phyloP scores from a whole-genome alignment of 176 grass and related monocot genomes.

The maize (Zea mays) region Zm-B73-REFERENCE-NAM-5.0 NC_050105.1:145201001-145201500 shows the following conservation, averaged over 20 bases:
- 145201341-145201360: slow-evolving; percentile 10
- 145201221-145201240: no score
- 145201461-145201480: background rate
- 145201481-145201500: background rate
- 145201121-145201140: slow-evolving; percentile 49
- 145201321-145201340: slow-evolving; percentile 22
- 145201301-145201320: no score
- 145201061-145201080: slow-evolving; percentile 33
- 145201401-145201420: no score
- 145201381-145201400: background rate
- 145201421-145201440: no score
- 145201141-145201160: no score
- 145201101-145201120: slow-evolving; percentile 60
- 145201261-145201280: slow-evolving; percentile 26
- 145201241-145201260: no score
- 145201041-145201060: background rate
- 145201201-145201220: no score
- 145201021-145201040: no score
- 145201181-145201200: no score
- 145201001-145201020: no score
- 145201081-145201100: slow-evolving; percentile 60
- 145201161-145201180: no score
- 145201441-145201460: background rate
- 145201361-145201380: background rate
- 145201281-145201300: background rate